Evolutionary conservation across 2,329 filamentous ascomycete species (phyloP).

Genomic region (Neopestalotiopsis sp.): DNA sequence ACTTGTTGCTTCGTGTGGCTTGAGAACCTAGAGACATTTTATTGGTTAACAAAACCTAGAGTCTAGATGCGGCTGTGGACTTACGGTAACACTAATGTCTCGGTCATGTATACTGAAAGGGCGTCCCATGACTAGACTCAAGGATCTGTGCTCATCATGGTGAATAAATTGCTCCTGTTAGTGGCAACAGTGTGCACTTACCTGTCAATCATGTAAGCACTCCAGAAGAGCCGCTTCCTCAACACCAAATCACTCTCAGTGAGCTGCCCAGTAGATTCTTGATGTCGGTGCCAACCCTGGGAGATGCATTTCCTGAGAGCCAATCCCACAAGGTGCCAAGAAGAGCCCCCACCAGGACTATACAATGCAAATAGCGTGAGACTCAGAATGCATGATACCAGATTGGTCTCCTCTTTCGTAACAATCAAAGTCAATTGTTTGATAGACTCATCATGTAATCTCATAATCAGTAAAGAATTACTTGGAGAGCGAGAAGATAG

Average conservation of each 20-base stretch:
- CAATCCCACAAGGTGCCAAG: constrained; percentile 36
- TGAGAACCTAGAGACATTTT: neutral
- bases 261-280: constrained; percentile 7
- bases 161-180: neutral
- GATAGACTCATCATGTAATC: constrained; percentile 15
- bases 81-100: neutral
- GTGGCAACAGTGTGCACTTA: constrained; percentile 1
- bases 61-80: neutral
- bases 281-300: constrained; percentile 32
- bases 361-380: constrained; percentile 31
- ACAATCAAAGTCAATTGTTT: constrained; percentile 14
- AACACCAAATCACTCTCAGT: constrained; percentile 2
- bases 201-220: constrained; percentile 19
- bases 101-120: constrained; percentile 17
- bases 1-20: neutral
- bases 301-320: constrained; percentile 35
- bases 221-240: constrained; percentile 20
- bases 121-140: constrained; percentile 13
- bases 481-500: neutral
- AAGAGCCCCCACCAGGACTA: constrained; percentile 30
- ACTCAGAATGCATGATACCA: constrained; percentile 18
- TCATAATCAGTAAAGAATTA: neutral
- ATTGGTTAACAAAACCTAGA: neutral
- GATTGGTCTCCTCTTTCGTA: neutral
- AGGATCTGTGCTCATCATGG: neutral